Conservation (phyloP, 2,329 filamentous ascomycete species). For the Madurella mycetomatis region DNA sequence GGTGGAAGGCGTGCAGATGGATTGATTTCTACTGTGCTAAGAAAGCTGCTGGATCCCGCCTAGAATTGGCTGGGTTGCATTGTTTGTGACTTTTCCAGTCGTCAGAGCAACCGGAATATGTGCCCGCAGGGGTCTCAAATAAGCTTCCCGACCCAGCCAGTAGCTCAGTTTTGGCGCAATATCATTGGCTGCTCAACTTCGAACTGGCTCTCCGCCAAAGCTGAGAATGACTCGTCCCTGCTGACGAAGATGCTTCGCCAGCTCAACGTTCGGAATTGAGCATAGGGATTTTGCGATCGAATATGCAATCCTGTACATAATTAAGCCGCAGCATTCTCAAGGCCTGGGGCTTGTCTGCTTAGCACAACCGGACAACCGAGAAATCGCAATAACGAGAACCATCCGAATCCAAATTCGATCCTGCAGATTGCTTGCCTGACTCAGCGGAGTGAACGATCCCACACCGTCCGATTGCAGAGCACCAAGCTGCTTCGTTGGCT, state of each 20-base stretch:
- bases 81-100: conserved; percentile 16
- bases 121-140: conserved; percentile 8
- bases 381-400: background rate
- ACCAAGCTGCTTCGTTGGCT: background rate
- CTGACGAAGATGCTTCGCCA: background rate
- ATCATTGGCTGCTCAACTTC: conserved; percentile 7
- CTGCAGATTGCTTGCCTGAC: background rate
- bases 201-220: conserved; percentile 11
- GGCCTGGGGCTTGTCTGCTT: background rate
- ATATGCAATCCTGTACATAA: background rate
- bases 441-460: background rate
- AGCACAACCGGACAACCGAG: background rate
- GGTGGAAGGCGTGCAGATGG: conserved; percentile 8
- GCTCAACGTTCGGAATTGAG: too few relatives aligned
- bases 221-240: conserved; percentile 11
- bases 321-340: background rate
- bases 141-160: conserved; percentile 12
- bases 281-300: background rate
- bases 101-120: conserved; percentile 17
- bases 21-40: conserved; percentile 11
- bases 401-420: background rate
- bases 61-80: conserved; percentile 9
- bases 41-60: conserved; percentile 12
- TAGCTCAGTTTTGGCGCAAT: background rate
- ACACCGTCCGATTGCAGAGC: background rate